These are phyloP conservation scores for Coemansia sp. DNA, from an alignment of 192 early-diverging fungal genomes.

Conservation along the genomic window DNA sequence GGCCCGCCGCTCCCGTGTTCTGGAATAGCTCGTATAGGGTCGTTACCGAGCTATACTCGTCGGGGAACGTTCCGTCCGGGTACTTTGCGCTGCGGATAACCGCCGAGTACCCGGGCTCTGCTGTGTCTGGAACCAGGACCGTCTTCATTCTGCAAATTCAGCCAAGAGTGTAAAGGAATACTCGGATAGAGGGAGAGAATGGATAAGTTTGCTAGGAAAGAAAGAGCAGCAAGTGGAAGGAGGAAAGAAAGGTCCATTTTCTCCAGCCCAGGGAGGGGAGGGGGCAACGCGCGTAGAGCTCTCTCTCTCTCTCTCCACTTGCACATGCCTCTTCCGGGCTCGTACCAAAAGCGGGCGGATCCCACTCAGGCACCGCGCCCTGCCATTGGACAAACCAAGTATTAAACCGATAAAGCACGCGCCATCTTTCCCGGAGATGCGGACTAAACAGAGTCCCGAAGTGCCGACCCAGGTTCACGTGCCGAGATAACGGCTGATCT, in stretches of 20 bases:
- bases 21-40: constrained; percentile 40
- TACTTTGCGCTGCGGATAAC: constrained; percentile 20
- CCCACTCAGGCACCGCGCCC: no score
- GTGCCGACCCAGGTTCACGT: no score
- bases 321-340: no score
- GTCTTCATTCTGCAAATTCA: constrained; percentile 14
- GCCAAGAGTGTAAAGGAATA: background rate
- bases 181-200: background rate
- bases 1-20: constrained; percentile 34
- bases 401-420: no score
- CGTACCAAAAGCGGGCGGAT: no score
- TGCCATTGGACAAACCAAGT: no score
- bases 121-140: constrained; percentile 27
- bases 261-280: no score
- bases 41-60: constrained; percentile 6
- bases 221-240: background rate
- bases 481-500: no score
- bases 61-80: constrained; percentile 15
- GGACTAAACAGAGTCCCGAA: no score
- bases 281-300: no score
- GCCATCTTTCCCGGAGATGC: no score
- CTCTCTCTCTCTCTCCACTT: no score
- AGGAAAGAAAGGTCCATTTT: background rate
- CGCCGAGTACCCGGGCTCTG: constrained; percentile 38
- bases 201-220: background rate